Conservation (phyloP, 2,329 filamentous ascomycete genomes). For the Epichloe gansuensis region DNA sequence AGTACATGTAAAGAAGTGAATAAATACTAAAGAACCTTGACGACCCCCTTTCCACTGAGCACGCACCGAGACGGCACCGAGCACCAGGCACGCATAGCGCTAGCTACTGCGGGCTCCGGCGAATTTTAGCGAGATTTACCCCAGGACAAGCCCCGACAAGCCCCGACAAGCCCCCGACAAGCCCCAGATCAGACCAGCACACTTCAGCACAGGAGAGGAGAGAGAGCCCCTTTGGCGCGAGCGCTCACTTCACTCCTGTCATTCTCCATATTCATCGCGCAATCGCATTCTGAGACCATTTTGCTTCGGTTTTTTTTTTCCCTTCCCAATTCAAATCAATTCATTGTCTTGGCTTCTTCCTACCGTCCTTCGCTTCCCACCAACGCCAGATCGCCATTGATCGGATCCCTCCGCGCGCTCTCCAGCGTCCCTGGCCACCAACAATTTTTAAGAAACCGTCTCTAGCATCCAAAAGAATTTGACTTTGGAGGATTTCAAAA, state of each 20-base stretch:
- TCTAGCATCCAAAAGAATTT: background rate
- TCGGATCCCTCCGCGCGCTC: too few relatives aligned
- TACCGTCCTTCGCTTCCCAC: background rate
- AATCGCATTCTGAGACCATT: too few relatives aligned
- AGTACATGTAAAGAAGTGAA: too few relatives aligned
- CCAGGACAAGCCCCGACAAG: slow-evolving; percentile 3
- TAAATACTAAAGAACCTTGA: too few relatives aligned
- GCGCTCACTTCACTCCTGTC: background rate
- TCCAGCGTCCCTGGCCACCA: background rate
- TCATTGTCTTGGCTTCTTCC: background rate
- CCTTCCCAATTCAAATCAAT: too few relatives aligned
- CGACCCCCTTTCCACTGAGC: too few relatives aligned
- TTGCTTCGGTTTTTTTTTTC: background rate
- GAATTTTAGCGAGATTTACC: slow-evolving; percentile 13
- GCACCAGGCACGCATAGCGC: background rate
- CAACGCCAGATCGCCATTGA: background rate
- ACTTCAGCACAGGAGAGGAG: too few relatives aligned
- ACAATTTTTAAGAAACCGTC: background rate
- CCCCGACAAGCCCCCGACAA: slow-evolving; percentile 1
- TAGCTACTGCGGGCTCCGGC: background rate
- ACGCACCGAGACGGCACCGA: background rate
- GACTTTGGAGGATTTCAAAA: background rate
- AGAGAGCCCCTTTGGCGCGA: too few relatives aligned
- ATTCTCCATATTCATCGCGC: background rate
- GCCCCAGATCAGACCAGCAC: background rate